Conservation (phyloP, 2,329 filamentous ascomycete genomes). For the Diplocarpon mali region DNA sequence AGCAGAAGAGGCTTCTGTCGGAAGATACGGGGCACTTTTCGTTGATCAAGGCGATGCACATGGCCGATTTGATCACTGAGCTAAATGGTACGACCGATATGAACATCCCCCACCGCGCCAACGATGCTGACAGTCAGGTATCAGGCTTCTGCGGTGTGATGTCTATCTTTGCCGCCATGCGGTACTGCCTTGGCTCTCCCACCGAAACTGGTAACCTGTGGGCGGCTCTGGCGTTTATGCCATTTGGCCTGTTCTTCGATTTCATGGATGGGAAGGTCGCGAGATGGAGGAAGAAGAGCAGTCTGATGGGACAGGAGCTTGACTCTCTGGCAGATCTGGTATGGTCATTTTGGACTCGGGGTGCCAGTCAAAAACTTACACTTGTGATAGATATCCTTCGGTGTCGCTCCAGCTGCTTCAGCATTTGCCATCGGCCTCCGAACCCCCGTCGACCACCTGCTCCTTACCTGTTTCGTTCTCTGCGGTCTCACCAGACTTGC, state of each 20-base stretch:
- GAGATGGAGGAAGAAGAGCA: conserved; percentile 92
- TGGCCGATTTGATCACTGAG: conserved; percentile 76
- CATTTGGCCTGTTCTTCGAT: conserved; percentile 92
- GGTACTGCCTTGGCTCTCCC: conserved; percentile 73
- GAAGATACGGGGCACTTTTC: conserved; percentile 65
- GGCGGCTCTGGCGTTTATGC: conserved; percentile 75
- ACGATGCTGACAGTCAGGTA: conserved; percentile 1
- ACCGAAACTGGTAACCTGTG: conserved; percentile 60
- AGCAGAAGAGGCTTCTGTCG: conserved; percentile 64
- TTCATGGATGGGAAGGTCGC: conserved; percentile 97
- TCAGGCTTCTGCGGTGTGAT: conserved; percentile 78
- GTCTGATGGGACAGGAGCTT: conserved; percentile 93
- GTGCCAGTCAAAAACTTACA: too few species aligned
- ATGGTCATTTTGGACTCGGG: conserved; percentile 20
- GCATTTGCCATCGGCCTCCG: conserved; percentile 86
- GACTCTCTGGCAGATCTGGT: conserved; percentile 94
- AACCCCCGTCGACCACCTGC: conserved; percentile 70
- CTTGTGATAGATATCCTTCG: conserved; percentile 72
- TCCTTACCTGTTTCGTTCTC: conserved; percentile 79
- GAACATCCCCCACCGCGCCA: not conserved
- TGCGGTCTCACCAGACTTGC: conserved; percentile 88
- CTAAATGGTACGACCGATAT: conserved; percentile 51
- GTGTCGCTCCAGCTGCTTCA: conserved; percentile 74
- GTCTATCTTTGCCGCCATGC: conserved; percentile 90
- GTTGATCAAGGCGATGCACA: conserved; percentile 56